A percentile compares a stretch with the other conserved stretches of the same genome.
These are phyloP conservation scores for Penicillium paradoxum DNA, from an alignment of 495 filamentous ascomycete genomes.

Conservation along the genomic window DNA sequence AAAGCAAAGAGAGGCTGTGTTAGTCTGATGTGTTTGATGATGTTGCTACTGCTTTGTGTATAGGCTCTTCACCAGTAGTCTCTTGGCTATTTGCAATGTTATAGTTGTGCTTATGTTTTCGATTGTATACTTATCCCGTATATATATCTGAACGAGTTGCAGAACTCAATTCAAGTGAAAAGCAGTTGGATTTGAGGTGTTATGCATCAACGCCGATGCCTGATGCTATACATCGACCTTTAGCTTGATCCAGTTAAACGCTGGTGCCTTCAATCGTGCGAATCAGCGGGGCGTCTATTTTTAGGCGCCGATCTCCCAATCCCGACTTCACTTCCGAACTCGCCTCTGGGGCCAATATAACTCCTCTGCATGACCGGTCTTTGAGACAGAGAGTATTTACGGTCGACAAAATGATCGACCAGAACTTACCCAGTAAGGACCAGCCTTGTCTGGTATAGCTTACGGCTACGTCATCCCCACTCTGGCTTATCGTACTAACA, in stretches of 20 bases:
- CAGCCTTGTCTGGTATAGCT: not conserved
- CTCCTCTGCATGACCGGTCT: not conserved
- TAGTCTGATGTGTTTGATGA: not conserved
- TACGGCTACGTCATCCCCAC: constrained; percentile 24
- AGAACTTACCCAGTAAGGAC: constrained; percentile 77
- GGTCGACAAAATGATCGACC: constrained; percentile 71
- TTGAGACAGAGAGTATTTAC: not conserved
- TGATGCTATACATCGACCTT: not conserved
- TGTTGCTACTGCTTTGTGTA: too few relatives aligned
- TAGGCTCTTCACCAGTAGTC: too few relatives aligned
- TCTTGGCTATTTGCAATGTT: too few relatives aligned
- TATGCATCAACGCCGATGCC: not conserved
- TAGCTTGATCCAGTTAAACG: constrained; percentile 2
- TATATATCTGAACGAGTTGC: too few relatives aligned
- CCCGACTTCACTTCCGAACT: constrained; percentile 1
- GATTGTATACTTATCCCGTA: too few relatives aligned
- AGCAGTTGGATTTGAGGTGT: not conserved
- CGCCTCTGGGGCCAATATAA: constrained; percentile 2
- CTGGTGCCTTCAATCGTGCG: constrained; percentile 7
- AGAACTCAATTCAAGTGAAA: not conserved
- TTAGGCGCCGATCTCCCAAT: constrained; percentile 19
- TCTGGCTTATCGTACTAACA: constrained; percentile 28
- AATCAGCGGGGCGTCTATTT: constrained; percentile 13
- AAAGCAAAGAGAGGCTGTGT: not conserved
- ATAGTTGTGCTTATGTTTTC: too few relatives aligned